Conservation (phyloP, 139 green algal genomes). For the Picochlorum sp. region DNA sequence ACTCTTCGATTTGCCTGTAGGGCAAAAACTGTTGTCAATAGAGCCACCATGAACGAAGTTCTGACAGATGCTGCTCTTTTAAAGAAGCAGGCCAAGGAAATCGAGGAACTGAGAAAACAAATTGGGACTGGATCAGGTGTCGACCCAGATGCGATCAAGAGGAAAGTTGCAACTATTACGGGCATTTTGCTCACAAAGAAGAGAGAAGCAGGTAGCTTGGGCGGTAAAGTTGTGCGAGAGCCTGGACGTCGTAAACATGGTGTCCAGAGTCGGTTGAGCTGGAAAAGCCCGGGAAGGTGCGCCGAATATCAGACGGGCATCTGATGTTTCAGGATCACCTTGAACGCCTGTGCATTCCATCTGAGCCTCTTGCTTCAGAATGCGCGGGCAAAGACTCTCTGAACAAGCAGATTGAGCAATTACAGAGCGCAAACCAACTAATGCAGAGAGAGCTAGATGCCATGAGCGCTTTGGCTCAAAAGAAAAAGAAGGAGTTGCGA, state of each 20-base stretch:
- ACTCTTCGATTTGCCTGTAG: conserved; percentile 65
- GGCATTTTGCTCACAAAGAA: too few species aligned
- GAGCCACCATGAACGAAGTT: conserved; percentile 68
- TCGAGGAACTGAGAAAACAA: conserved; percentile 54
- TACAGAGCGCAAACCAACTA: conserved; percentile 43
- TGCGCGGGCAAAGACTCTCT: conserved; percentile 27
- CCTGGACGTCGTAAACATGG: too few species aligned
- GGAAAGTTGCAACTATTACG: too few species aligned
- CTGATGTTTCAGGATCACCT: neutral
- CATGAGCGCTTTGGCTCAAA: conserved; percentile 32
- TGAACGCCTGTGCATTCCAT: neutral
- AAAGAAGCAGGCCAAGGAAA: conserved; percentile 76
- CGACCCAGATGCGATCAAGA: conserved; percentile 37
- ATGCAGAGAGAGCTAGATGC: conserved; percentile 59
- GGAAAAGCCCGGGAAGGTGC: too few species aligned
- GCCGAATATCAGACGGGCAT: too few species aligned
- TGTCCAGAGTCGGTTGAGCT: too few species aligned
- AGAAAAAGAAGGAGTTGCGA: conserved; percentile 37
- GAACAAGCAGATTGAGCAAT: conserved; percentile 11
- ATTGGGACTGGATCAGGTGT: conserved; percentile 45
- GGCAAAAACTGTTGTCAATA: conserved; percentile 88
- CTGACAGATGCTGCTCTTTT: conserved; percentile 18
- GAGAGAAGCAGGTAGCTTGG: too few species aligned
- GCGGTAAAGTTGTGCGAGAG: too few species aligned
- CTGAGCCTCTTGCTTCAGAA: neutral